Evolutionary conservation across 768 basidiomycete species (phyloP), one percentile per base, ranked within the genome.

Genomic region (Amanita phalloides): DNA sequence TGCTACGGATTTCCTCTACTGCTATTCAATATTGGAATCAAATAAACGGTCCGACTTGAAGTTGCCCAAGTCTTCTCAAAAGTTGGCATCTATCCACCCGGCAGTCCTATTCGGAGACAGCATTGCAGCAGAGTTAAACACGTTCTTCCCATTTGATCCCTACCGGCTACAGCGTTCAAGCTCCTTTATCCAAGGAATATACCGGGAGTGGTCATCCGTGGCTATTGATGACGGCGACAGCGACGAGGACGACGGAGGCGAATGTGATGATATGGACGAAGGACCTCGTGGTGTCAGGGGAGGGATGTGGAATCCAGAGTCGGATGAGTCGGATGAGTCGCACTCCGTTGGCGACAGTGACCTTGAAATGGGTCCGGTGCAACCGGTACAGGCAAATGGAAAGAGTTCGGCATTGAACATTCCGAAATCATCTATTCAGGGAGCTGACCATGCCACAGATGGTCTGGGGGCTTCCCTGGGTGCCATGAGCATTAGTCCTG

Each of bases 121-220:
- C 45, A 59, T 72, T 54, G 78, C 78, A 47, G 71, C 77, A 7
- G 91, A 94, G 54, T 74, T 98, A 51, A 92, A 91, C 62, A 82
- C 84, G 9, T 98, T 97, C 72, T 99, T 99, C 73, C 96, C 96
- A 0, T 99, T 99, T 63, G 96, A 99, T 65, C 96, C 96, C 2
- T 98, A 91, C 71, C 87, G 84, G 54, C 80, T 99, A 4, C 86
- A 90, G 0, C 76, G 81, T 53, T 92, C 90, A 35, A 72, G 77
- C 28, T 64, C 67, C 20, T 96, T 83, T 60, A 86, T 99, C 50
- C 82, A 90, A 49, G 74, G 72, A 7, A 78, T 96, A 25, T 99
- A 97, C 61, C 74, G 93, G 42, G 90, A 94, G 54, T 99, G 95
- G 95, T 72, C 81, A 14, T 71, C 80, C 30, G 92, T 95, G 3